A percentile compares a stretch with the other conserved stretches of the same genome.
phyloP scores from a whole-genome alignment of 257 asterid species.

The Solanum sitiens region DNA sequence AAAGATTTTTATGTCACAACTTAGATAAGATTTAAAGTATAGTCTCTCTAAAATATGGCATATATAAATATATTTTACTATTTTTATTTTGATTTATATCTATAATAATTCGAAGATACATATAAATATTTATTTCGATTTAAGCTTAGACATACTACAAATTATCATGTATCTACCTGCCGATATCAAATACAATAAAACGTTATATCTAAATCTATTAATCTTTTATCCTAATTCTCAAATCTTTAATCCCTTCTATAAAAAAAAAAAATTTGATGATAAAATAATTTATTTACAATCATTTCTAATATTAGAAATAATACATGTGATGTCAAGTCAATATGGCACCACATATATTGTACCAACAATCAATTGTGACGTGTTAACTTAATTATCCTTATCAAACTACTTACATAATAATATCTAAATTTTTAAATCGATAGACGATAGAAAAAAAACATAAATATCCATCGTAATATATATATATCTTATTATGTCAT shows the following conservation, averaged over 20 bases:
- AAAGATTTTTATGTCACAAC: not conserved
- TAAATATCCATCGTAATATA: not conserved
- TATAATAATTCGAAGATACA: too few relatives aligned
- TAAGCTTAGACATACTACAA: too few relatives aligned
- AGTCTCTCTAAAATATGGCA: not conserved
- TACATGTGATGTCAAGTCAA: not conserved
- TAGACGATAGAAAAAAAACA: not conserved
- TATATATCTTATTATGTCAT: accelerated
- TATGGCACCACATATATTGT: not conserved
- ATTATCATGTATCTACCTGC: too few relatives aligned
- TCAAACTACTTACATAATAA: not conserved
- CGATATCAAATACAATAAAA: too few relatives aligned
- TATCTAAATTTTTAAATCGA: not conserved
- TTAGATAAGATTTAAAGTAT: not conserved
- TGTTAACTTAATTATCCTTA: not conserved
- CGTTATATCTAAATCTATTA: not conserved
- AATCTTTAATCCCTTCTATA: not conserved
- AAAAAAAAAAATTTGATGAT: not conserved
- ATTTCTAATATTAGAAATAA: too few relatives aligned
- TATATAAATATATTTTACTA: not conserved
- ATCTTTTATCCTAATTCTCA: not conserved
- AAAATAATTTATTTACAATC: not conserved
- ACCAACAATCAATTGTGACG: not conserved
- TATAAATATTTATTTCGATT: too few relatives aligned
- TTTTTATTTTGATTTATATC: not conserved